A percentile compares a stretch with the other conserved stretches of the same genome.
Conservation (phyloP, 139 green algal genomes). For the Volvox africanus region DNA sequence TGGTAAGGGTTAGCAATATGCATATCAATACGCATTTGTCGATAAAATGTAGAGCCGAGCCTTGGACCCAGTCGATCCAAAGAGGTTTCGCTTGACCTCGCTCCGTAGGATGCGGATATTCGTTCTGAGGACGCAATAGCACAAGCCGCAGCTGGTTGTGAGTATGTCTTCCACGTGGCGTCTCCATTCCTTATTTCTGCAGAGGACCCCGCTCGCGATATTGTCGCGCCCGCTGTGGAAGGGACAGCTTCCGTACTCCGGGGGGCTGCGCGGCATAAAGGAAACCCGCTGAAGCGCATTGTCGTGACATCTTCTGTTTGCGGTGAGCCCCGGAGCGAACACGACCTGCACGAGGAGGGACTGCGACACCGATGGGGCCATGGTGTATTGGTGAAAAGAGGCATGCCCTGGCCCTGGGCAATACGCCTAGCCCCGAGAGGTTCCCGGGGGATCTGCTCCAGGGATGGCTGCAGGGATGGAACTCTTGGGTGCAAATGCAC, state of each 20-base stretch:
- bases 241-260: constrained; percentile 76
- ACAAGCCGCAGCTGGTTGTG: constrained; percentile 48
- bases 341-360: too few species aligned
- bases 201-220: constrained; percentile 58
- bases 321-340: constrained; percentile 41
- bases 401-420: too few species aligned
- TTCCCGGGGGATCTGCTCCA: too few species aligned
- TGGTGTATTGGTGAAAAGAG: too few species aligned
- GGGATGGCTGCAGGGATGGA: too few species aligned
- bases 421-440: too few species aligned
- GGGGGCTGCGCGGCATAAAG: constrained; percentile 61
- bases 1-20: not conserved
- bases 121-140: constrained; percentile 25
- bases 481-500: too few species aligned
- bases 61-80: not conserved
- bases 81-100: not conserved
- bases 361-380: too few species aligned
- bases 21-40: not conserved
- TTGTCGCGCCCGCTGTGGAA: constrained; percentile 77
- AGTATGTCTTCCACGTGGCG: constrained; percentile 86
- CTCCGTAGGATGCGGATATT: constrained; percentile 5
- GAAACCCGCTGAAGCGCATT: constrained; percentile 62
- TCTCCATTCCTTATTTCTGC: constrained; percentile 68
- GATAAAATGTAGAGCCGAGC: not conserved
- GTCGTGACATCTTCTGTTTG: constrained; percentile 79